Base-by-base conservation (phyloP, 2,329 filamentous ascomycete genomes). In the Hansfordia pulvinata region DNA sequence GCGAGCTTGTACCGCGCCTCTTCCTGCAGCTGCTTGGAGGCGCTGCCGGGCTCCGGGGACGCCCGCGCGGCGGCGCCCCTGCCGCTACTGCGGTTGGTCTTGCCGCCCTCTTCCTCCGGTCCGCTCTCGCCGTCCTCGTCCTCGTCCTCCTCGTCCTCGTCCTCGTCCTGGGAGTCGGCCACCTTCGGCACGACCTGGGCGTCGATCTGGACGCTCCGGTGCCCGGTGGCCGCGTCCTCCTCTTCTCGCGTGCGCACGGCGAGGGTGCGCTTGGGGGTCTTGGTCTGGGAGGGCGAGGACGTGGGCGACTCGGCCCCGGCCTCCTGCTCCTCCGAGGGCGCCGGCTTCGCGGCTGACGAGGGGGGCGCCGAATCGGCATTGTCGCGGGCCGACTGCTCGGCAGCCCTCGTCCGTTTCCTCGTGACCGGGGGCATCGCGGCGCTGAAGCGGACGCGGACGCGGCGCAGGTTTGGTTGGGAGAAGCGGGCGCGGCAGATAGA, bases 21-120 rank as follows among this genome's bases (percentile, higher is more conserved):
- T 13, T 46, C 43, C 17, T 49, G 38, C 5, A 49, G 27, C 25
- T 50, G 46, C 30, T 39, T 45, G 28, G 44, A 41, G 9, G 42
- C 45, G 20, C 40, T 43, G 19, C 35, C 24, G n/a, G 39, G 37
- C 27, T 44, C 38, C 12, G 34, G 12, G 7, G 34, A n/a, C n/a
- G n/a, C n/a, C n/a, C n/a, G n/a, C n/a, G n/a, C n/a, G n/a, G n/a
- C n/a, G n/a, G n/a, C n/a, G n/a, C n/a, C n/a, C n/a, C n/a, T n/a
- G n/a, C n/a, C 28, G 4, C 17, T 23, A 26, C 8, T 30, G 21
- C 22, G 23, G 9, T 23, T 25, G 17, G 24, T 32, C 19, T 36
- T 34, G 5, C 31, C 29, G 21, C 19, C 26, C 3, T 28, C 21
- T 13, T 20, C 27, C 3, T 29, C 7, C 14, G 10, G 5, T n/a